These are phyloP conservation scores for Solanum pinnatisectum DNA, from an alignment of 257 asterid genomes.

Conservation along the genomic window DNA sequence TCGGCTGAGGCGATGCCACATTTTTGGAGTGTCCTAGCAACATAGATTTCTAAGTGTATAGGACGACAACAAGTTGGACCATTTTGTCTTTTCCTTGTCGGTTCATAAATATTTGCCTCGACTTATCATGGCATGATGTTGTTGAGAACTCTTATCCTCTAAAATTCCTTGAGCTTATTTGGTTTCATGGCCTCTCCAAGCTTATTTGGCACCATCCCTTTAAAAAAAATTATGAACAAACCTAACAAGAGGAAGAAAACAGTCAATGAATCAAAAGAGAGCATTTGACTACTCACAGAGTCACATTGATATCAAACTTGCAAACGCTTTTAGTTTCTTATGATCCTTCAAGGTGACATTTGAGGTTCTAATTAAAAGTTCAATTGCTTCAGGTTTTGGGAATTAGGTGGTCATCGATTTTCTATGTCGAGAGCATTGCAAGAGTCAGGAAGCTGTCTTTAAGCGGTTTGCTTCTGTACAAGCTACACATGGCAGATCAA, in stretches of 20 bases:
- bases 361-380: background rate
- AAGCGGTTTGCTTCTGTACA: slow-evolving; percentile 77
- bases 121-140: background rate
- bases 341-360: background rate
- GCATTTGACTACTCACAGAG: background rate
- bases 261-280: background rate
- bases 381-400: slow-evolving; percentile 45
- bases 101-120: background rate
- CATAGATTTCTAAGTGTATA: background rate
- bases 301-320: background rate
- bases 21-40: background rate
- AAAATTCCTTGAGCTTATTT: background rate
- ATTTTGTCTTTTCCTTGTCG: background rate
- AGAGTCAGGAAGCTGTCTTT: slow-evolving; percentile 82
- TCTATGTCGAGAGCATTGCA: slow-evolving; percentile 93
- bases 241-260: background rate
- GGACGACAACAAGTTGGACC: background rate
- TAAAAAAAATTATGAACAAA: background rate
- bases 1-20: background rate
- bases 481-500: slow-evolving; percentile 73
- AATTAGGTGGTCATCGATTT: slow-evolving; percentile 74
- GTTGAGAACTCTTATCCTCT: background rate
- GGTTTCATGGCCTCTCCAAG: background rate
- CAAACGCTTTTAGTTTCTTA: background rate
- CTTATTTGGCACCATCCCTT: background rate